A percentile compares a stretch with the other conserved stretches of the same genome.
These are phyloP conservation scores for Fusarium falciforme DNA, from an alignment of 2,329 filamentous ascomycete species.

Conservation along the genomic window DNA sequence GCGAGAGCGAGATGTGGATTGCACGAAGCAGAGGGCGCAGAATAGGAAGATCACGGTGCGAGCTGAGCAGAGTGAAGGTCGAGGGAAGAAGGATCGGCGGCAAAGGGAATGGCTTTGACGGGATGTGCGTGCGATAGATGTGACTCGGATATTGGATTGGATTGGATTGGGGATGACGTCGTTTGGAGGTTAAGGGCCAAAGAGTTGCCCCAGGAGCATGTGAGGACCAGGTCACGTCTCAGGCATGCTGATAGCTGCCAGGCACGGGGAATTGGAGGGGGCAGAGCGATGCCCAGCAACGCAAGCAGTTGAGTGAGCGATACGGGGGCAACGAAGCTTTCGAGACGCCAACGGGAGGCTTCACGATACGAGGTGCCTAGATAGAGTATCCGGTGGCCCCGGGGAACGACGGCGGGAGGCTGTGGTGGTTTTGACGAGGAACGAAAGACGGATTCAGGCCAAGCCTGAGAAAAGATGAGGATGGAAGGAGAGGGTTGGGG, in stretches of 20 bases:
- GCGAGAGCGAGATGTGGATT: constrained; percentile 3
- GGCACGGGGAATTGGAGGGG: constrained; percentile 22
- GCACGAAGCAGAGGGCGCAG: constrained; percentile 3
- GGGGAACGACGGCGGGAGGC: constrained; percentile 16
- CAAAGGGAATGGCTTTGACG: constrained; percentile 32
- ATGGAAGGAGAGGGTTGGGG: constrained; percentile 3
- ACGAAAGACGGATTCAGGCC: constrained; percentile 32
- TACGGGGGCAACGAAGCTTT: constrained; percentile 6
- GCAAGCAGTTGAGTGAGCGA: not conserved
- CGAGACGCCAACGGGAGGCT: constrained; percentile 19
- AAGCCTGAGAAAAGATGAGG: constrained; percentile 6
- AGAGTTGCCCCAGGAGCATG: constrained; percentile 32
- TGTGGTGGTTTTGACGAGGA: constrained; percentile 5
- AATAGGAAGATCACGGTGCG: constrained; percentile 24
- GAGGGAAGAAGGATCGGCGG: constrained; percentile 26
- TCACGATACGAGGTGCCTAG: constrained; percentile 26
- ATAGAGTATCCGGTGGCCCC: constrained; percentile 27
- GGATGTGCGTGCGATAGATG: constrained; percentile 15
- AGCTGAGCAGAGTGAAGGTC: constrained; percentile 15
- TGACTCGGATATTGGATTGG: constrained; percentile 10
- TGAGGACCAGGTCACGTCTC: constrained; percentile 39
- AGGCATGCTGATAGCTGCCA: constrained; percentile 39
- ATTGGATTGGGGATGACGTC: constrained; percentile 30
- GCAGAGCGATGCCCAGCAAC: constrained; percentile 26
- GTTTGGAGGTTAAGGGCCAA: constrained; percentile 19